These are phyloP conservation scores for Lasiodiplodia citricola DNA, from an alignment of 2,329 filamentous ascomycete genomes.

Conservation along the genomic window DNA sequence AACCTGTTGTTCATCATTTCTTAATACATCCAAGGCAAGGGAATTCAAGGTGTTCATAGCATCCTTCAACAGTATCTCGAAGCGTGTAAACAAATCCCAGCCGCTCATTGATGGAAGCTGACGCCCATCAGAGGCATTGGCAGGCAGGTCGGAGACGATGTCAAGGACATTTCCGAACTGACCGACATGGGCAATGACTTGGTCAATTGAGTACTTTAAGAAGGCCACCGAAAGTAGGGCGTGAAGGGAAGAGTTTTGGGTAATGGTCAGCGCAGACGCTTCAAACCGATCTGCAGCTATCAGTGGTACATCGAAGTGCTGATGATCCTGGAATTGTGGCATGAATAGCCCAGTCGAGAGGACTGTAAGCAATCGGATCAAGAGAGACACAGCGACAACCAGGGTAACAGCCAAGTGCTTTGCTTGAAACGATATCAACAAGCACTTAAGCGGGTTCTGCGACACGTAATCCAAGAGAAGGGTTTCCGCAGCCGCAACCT, in stretches of 20 bases:
- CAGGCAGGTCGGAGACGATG: too few species aligned
- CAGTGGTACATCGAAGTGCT: not conserved
- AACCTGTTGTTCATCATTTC: too few species aligned
- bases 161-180: too few species aligned
- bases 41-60: too few species aligned
- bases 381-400: not conserved
- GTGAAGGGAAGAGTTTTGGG: not conserved
- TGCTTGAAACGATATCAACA: not conserved
- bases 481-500: not conserved
- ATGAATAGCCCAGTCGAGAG: not conserved
- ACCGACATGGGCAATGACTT: too few species aligned
- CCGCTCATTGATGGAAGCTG: too few species aligned
- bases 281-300: not conserved
- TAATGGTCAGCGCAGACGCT: not conserved
- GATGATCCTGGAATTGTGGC: not conserved
- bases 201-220: too few species aligned
- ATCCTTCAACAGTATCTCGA: too few species aligned
- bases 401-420: not conserved
- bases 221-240: too few species aligned
- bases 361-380: not conserved
- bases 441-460: not conserved
- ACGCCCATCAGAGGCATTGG: too few species aligned
- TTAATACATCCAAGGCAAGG: too few species aligned
- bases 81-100: too few species aligned
- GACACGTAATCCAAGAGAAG: not conserved